Evolutionary conservation across 2,329 filamentous ascomycete species (phyloP), one percentile per base, ranked within the genome.

Genomic region (Fusarium oligoseptatum): DNA sequence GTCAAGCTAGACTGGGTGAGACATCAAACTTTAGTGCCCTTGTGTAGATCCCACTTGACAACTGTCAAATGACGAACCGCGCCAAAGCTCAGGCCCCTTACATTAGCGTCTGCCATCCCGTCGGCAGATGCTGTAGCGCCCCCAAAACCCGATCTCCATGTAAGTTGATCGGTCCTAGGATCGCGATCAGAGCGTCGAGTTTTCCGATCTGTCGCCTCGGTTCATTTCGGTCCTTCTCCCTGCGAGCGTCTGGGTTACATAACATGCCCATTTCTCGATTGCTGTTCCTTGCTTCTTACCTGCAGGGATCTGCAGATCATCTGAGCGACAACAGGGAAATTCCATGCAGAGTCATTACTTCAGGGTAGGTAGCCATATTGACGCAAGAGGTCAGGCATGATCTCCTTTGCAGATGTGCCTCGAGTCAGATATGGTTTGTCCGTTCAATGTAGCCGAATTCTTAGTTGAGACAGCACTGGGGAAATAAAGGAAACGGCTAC

Each of bases 21-120:
- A 52, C 48, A 52, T 52, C 24, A n/a, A 52, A 52, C 48, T 29
- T 52, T 52, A 32, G 48, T 52, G 48, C 48, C 48, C 48, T 52
- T 52, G 14, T 29, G 48, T n/a, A 52, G 48, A 52, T 52, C 48
- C 24, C 48, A 52, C 14, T 52, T 43, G 48, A 52, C 48, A 52
- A 52, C 48, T 52, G 48, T 52, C 48, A 52, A 52, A 52, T 52
- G 48, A 52, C 48, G 48, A 52, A 52, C 48, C 48, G 48, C 48
- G 48, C 14, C 24, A n/a, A 52, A 52, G 48, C 48, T 29, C 48
- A 52, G 48, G 48, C 48, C 48, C 48, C 48, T 52, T 52, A 32
- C 48, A 52, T 52, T 52, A 52, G 48, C 48, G 48, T 52, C 48
- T 52, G 48, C 15, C 48, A 32, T 29, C 24, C 48, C 48, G 48